Evolutionary conservation across 352 stramenopile genomes (phyloP).

Genomic region (Phytophthora cryptogea): DNA sequence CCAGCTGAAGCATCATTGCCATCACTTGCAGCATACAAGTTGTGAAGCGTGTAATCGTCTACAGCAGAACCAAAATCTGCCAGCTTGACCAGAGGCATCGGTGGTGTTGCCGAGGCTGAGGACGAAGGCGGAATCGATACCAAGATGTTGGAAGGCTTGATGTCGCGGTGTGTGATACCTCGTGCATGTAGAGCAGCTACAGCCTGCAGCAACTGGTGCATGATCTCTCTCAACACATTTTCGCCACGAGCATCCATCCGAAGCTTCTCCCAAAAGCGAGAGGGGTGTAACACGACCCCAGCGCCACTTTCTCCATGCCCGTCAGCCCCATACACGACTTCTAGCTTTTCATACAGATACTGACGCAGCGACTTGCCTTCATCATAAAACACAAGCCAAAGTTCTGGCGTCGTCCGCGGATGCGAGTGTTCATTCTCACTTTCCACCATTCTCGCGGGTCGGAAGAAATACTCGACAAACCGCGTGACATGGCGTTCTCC

Average conservation of each 20-base stretch:
- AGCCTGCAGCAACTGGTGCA: constrained; percentile 93
- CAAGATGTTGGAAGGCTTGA: constrained; percentile 85
- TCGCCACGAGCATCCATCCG: constrained; percentile 56
- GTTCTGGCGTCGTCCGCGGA: constrained; percentile 43
- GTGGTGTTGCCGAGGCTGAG: constrained; percentile 10
- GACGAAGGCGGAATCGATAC: constrained; percentile 38
- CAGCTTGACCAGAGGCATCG: constrained; percentile 67
- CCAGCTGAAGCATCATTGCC: constrained; percentile 79
- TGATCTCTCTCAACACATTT: constrained; percentile 88
- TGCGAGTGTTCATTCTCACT: constrained; percentile 14
- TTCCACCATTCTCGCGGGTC: constrained; percentile 29
- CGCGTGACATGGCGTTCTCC: constrained; percentile 68
- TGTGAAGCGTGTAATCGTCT: constrained; percentile 68
- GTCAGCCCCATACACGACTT: constrained; percentile 37
- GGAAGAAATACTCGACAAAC: constrained; percentile 92
- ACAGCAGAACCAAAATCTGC: constrained; percentile 90
- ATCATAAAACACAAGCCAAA: constrained; percentile 92
- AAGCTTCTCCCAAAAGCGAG: constrained; percentile 79
- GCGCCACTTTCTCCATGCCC: constrained; percentile 14
- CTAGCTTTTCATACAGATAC: constrained; percentile 81
- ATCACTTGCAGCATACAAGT: constrained; percentile 66
- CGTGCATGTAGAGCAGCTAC: constrained; percentile 88
- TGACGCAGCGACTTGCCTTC: constrained; percentile 88
- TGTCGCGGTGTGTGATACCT: constrained; percentile 92
- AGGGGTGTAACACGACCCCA: constrained; percentile 71